phyloP scores from a whole-genome alignment of 2,329 filamentous ascomycete species.

The Stachybotrys chartarum region DNA sequence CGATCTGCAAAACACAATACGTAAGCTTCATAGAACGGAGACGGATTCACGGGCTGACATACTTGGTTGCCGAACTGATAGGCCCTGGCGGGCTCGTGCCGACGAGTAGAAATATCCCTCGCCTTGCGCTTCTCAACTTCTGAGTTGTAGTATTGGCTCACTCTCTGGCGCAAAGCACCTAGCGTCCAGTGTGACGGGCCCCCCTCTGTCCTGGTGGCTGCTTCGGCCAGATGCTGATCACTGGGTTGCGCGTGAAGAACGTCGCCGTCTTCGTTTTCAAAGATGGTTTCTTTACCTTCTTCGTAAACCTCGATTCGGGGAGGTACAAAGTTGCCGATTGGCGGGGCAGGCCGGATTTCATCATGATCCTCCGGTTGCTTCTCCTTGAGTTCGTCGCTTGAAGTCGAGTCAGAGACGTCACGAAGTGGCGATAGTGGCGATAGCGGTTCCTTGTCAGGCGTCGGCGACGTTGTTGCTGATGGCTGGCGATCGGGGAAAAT shows the following conservation, averaged over 20 bases:
- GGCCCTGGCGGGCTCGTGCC: constrained; percentile 67
- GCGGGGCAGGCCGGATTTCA: constrained; percentile 10
- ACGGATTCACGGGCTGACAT: constrained; percentile 19
- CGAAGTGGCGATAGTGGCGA: constrained; percentile 17
- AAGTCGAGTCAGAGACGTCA: constrained; percentile 25
- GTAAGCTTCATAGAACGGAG: constrained; percentile 16
- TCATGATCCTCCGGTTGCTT: constrained; percentile 11
- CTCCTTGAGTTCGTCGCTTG: constrained; percentile 21
- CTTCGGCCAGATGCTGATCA: neutral
- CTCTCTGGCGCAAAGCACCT: constrained; percentile 37
- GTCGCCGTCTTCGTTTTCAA: constrained; percentile 83
- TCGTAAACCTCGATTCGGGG: constrained; percentile 62
- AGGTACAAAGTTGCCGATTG: constrained; percentile 4
- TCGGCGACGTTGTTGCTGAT: constrained; percentile 3
- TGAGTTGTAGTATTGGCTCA: constrained; percentile 48
- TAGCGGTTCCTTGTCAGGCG: constrained; percentile 18
- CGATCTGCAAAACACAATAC: constrained; percentile 47
- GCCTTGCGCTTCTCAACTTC: constrained; percentile 56
- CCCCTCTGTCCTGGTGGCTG: constrained; percentile 1
- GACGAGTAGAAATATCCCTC: constrained; percentile 53
- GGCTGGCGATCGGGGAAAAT: constrained; percentile 60
- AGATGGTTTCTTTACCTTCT: constrained; percentile 70
- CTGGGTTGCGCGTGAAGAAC: constrained; percentile 59
- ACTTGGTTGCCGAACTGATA: constrained; percentile 80
- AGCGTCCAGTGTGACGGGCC: constrained; percentile 21